Conservation (phyloP, 768 basidiomycete genomes). For the Hygrocybe punicea region DNA sequence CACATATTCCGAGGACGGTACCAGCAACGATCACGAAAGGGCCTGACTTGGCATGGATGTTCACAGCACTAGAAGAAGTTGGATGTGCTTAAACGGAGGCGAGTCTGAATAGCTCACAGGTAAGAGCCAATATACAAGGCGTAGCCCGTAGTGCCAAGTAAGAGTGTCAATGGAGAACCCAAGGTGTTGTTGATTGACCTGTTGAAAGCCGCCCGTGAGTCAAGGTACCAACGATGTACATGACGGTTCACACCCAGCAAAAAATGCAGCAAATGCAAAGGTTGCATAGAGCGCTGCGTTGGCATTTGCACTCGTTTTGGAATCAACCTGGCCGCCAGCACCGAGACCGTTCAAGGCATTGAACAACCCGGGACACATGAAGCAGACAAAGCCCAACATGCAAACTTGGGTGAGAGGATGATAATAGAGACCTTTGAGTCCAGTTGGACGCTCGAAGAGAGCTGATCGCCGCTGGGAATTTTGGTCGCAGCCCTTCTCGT, state of each 20-base stretch:
- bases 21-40: slow-evolving; percentile 70
- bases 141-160: slow-evolving; percentile 73
- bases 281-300: slow-evolving; percentile 64
- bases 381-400: slow-evolving; percentile 69
- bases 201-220: neutral
- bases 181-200: slow-evolving; percentile 80
- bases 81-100: slow-evolving; percentile 1
- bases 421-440: slow-evolving; percentile 55
- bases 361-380: slow-evolving; percentile 69
- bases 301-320: slow-evolving; percentile 64
- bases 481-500: slow-evolving; percentile 22
- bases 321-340: slow-evolving; percentile 69
- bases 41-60: slow-evolving; percentile 60
- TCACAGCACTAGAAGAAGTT: slow-evolving; percentile 50
- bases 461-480: slow-evolving; percentile 19
- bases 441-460: slow-evolving; percentile 46
- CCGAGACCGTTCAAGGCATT: slow-evolving; percentile 80
- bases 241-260: slow-evolving; percentile 25
- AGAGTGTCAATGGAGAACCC: slow-evolving; percentile 70
- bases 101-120: slow-evolving; percentile 46
- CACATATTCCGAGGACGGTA: slow-evolving; percentile 70
- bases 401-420: slow-evolving; percentile 56
- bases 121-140: slow-evolving; percentile 71
- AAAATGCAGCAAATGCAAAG: slow-evolving; percentile 44
- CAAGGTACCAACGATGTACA: neutral